Evolutionary conservation across 2,329 filamentous ascomycete genomes (phyloP), one percentile per base, ranked within the genome.

Genomic region (Ceratocystis variospora): DNA sequence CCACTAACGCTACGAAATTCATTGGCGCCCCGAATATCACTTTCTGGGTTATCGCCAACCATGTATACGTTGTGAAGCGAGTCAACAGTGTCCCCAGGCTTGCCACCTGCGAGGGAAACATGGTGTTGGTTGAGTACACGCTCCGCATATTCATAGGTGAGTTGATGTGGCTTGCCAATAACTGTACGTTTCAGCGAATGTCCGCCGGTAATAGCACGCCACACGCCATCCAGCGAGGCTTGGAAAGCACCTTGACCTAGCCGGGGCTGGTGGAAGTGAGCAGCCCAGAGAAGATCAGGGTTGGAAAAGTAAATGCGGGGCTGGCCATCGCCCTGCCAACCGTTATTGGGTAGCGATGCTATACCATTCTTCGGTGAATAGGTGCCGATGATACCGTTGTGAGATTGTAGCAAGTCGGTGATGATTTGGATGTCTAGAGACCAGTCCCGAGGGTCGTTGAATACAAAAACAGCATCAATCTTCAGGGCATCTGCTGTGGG

Each of bases 401-500:
- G 79, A 0, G 92, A 96, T 50, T 96, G 80, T 5, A 97, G 78
- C 10, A 96, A 77, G 75, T 99, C 94, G 65, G 88, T 73, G 67
- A 97, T 87, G 71, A 97, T 78, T 73, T 96, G 89, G 1, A 85
- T 85, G 74, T 97, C 93, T 8, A 96, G 81, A 0, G 89, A 91
- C 94, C 94, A 99, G 78, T 99, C 94, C 66, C 94, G 84, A 2
- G 94, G 92, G 75, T 97, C 94, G 74, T 96, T 96, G 81, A 93
- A 96, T 5, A 96, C 88, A 72, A 97, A 88, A 33, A 97, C 84
- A 33, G 92, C 91, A 72, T 96, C 90, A 70, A 99, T 87, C 71
- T 90, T 91, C 61, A 93, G 80, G 8, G 79, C 75, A 8, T 77
- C 72, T 0, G 65, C 74, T 73, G 63, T 72, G 64, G 68, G 76